Evolutionary conservation across 371 early-diverging fungal genomes (phyloP), one percentile per base, ranked within the genome.

Genomic region (Actinomucor elegans): DNA sequence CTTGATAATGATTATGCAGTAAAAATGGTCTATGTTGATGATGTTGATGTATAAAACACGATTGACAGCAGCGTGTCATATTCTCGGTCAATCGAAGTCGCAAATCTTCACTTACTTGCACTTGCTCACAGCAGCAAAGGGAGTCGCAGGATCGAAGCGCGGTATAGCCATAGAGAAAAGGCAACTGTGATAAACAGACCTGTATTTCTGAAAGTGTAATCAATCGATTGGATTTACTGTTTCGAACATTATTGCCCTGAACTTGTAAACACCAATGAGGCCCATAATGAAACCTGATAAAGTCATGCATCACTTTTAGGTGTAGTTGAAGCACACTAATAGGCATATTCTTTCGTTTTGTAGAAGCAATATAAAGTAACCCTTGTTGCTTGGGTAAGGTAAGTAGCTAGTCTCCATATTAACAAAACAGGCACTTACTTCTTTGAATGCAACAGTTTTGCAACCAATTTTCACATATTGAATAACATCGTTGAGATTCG

Each of bases 31-130:
- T 32, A 10, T 32, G 10, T 40, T 61, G 35, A 41, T 50, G 43
- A 46, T 43, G 52, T 10, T 64, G 59, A 15, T 62, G 53, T 9
- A 46, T 37, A 31, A 54, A 58, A 31, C 51, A 49, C 18, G 50
- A 38, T 18, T 69, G 55, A 41, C 75, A 75, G 18, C 64, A 60
- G 5, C 55, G 52, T 1, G 33, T 37, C 27, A 78, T 37, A 28
- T 36, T 54, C 14, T 69, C 61, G 21, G 48, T 58, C 20, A 74
- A 27, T 5, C 69, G 59, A 14, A 32, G 24, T 17, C 64, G 50
- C 5, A 78, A 51, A 57, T 78, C 75, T 10, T 75, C 73, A 21
- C 64, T 61, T 11, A 75, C 52, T 46, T 73, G 67, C 2, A 78
- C 61, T 33, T 66, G 75, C 28, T 78, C 75, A 24, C 71, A 65